These are phyloP conservation scores for Discostella pseudostelligera DNA, from an alignment of 108 stramenopile species.

Conservation along the genomic window DNA sequence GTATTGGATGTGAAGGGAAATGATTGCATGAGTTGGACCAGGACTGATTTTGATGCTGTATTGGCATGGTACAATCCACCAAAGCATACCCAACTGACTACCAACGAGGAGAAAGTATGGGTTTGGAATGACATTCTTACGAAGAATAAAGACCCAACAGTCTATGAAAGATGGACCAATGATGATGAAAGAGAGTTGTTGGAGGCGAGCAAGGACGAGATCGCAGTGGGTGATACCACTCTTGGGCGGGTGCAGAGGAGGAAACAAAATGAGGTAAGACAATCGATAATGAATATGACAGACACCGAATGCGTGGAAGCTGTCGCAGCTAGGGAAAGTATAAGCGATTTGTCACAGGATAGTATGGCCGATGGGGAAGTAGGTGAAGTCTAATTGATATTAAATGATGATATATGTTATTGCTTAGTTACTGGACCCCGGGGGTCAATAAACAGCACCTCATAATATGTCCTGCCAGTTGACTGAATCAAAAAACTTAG, in stretches of 20 bases:
- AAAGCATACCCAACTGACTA: background rate
- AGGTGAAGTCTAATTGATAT: too few relatives aligned
- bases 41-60: background rate
- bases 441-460: too few relatives aligned
- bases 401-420: too few relatives aligned
- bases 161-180: slow-evolving; percentile 4
- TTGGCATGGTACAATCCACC: background rate
- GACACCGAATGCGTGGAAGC: background rate
- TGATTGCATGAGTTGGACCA: background rate
- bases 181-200: slow-evolving; percentile 1
- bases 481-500: too few relatives aligned
- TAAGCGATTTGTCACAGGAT: background rate
- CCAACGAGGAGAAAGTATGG: background rate
- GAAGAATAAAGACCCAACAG: background rate
- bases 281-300: background rate
- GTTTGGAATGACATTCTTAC: background rate
- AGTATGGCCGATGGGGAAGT: too few relatives aligned
- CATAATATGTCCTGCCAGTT: too few relatives aligned
- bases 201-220: background rate
- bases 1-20: background rate
- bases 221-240: slow-evolving; percentile 5
- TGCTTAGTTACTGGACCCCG: too few relatives aligned
- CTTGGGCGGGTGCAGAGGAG: background rate
- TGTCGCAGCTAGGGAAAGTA: background rate
- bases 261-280: background rate